Evolutionary conservation across 257 asterid species (phyloP), one percentile per base, ranked within the genome.

Genomic region (Linaria vulgaris): DNA sequence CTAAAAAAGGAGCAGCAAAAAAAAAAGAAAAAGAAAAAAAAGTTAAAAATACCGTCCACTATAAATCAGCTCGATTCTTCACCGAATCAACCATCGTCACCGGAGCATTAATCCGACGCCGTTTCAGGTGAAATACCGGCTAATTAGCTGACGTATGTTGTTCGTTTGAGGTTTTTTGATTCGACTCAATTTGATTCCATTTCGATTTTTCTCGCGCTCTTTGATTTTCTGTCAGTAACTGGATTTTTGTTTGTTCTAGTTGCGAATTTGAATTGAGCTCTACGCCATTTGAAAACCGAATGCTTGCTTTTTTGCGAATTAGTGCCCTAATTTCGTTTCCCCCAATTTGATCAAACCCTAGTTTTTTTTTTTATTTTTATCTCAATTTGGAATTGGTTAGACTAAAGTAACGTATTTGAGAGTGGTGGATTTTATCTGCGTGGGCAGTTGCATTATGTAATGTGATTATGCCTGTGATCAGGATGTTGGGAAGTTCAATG

Each of bases 341-440:
- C 78, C 82, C 62, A 76, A 76, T 56, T 77, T 51, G 68, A 46
- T 65, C 67, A 73, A 77, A 67, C 83, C 83, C 82, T 75, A 75
- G 71, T 17, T 24, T 39, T 3, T 48, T 48, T 4, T 13, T 55
- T 58, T 22, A 30, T 43, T 51, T 67, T 63, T 34, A 20, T 57
- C 22, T 12, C 27, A 66, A 45, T 72, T 65, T 55, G 21, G 63
- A 30, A 50, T 27, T 39, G 44, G 13, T 74, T 37, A 20, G 37
- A 14, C 44, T 16, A 53, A 17, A 56, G 45, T 24, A 24, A 48
- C 49, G 61, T 69, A 27, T 56, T 54, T 53, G 30, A 46, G 57
- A 20, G 6, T 43, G 55, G 14, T 14, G 0, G 49, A 41, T 15
- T 49, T 38, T 17, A 20, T 22, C 8, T 58, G 6, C 56, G 1